phyloP scores from a whole-genome alignment of 2,329 filamentous ascomycete genomes.

The Colletotrichum sp. region DNA sequence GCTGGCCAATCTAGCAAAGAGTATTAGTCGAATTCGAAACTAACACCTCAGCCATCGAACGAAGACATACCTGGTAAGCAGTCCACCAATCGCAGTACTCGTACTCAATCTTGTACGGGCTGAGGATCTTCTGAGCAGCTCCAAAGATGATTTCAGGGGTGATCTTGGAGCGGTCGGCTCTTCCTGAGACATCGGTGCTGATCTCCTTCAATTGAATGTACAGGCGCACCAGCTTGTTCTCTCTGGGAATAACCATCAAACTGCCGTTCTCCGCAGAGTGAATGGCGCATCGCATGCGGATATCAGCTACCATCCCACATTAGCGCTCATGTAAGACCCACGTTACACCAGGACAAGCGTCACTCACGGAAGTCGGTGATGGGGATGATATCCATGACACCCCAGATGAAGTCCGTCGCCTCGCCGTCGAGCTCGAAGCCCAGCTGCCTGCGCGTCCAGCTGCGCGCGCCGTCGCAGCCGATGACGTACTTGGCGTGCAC shows the following conservation, averaged over 20 bases:
- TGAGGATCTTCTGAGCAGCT: slow-evolving; percentile 67
- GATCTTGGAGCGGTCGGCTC: slow-evolving; percentile 64
- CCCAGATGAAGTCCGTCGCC: slow-evolving; percentile 54
- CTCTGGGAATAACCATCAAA: slow-evolving; percentile 69
- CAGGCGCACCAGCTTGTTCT: slow-evolving; percentile 66
- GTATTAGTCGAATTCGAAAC: not conserved
- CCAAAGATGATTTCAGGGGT: slow-evolving; percentile 66
- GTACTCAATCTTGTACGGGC: slow-evolving; percentile 69
- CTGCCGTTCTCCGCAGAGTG: slow-evolving; percentile 61
- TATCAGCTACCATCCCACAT: slow-evolving; percentile 42
- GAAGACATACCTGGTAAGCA: slow-evolving; percentile 60
- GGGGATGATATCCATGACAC: slow-evolving; percentile 43
- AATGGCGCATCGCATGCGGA: slow-evolving; percentile 63
- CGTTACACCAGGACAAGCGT: not conserved
- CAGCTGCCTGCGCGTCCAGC: slow-evolving; percentile 65
- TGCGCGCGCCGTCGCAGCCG: slow-evolving; percentile 72
- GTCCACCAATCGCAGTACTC: slow-evolving; percentile 70
- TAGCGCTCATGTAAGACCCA: not conserved
- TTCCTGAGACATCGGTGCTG: slow-evolving; percentile 45
- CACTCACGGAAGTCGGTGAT: slow-evolving; percentile 51
- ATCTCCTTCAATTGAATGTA: slow-evolving; percentile 67
- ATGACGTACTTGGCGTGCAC: slow-evolving; percentile 68
- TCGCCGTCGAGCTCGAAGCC: slow-evolving; percentile 62
- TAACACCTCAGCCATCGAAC: accelerated
- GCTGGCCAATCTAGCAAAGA: slow-evolving; percentile 70